A percentile compares a stretch with the other conserved stretches of the same genome.
Conservation (phyloP, 1,139 yeast species). For the Saccharomyces hybrid region DNA sequence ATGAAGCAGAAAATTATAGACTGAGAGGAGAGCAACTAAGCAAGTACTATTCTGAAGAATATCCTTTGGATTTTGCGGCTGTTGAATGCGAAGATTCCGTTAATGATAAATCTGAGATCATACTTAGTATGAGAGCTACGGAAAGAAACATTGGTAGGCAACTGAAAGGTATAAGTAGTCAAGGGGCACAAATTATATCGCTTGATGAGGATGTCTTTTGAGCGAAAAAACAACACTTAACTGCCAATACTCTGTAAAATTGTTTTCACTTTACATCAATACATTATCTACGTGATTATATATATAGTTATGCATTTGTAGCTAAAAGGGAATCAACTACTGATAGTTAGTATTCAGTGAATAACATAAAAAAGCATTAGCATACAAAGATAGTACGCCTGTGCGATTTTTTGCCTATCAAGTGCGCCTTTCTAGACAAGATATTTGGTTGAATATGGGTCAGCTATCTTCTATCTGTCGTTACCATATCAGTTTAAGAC, state of each 20-base stretch:
- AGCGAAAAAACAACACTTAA: not conserved
- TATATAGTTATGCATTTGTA: not conserved
- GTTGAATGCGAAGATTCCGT: conserved; percentile 4
- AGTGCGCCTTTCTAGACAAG: not conserved
- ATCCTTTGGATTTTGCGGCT: conserved; percentile 13
- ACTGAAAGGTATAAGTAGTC: conserved; percentile 7
- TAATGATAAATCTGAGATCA: conserved; percentile 6
- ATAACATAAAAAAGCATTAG: not conserved
- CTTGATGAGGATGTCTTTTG: not conserved
- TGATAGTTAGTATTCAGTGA: not conserved
- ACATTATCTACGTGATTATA: not conserved
- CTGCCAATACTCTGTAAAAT: not conserved
- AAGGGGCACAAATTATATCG: not conserved
- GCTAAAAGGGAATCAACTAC: not conserved
- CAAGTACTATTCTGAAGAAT: conserved; percentile 19
- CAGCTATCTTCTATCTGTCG: not conserved
- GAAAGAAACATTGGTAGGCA: conserved; percentile 18
- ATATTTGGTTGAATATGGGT: not conserved
- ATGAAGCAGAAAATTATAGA: conserved; percentile 17
- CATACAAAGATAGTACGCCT: not conserved
- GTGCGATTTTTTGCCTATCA: not conserved
- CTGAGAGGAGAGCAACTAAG: conserved; percentile 23
- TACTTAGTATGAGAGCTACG: conserved; percentile 15
- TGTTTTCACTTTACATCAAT: not conserved
- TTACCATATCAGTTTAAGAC: not conserved